Conservation (phyloP, 495 filamentous ascomycete genomes). For the Thozetella sp. region DNA sequence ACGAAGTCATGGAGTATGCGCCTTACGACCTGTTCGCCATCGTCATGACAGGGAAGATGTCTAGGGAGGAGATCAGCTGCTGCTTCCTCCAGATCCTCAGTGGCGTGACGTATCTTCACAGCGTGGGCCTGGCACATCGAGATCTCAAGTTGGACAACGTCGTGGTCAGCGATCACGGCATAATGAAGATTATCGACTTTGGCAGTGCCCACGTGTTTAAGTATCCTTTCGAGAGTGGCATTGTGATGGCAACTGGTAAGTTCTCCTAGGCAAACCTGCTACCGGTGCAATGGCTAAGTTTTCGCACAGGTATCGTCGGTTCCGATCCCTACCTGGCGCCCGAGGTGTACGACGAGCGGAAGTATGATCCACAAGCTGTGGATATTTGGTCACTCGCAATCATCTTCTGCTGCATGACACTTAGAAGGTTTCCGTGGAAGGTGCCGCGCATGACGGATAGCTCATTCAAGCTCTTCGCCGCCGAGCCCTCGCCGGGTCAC, state of each 20-base stretch:
- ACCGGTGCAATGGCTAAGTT: constrained; percentile 10
- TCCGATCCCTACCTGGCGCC: constrained; percentile 97
- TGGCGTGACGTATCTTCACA: constrained; percentile 96
- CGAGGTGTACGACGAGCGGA: constrained; percentile 92
- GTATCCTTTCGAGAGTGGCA: constrained; percentile 95
- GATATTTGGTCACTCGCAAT: constrained; percentile 99
- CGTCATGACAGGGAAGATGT: constrained; percentile 99
- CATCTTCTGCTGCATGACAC: constrained; percentile 98
- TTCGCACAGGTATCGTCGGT: constrained; percentile 82
- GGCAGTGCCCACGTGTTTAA: constrained; percentile 95
- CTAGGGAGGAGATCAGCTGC: constrained; percentile 85
- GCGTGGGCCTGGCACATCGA: constrained; percentile 93
- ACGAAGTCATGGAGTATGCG: constrained; percentile 99
- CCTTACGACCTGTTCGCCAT: constrained; percentile 96
- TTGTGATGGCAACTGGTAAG: constrained; percentile 85
- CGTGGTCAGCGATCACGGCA: constrained; percentile 94
- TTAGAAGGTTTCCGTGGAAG: constrained; percentile 97
- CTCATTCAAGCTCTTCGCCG: constrained; percentile 89
- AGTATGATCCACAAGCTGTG: constrained; percentile 91
- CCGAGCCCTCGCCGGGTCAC: constrained; percentile 64
- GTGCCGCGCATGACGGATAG: constrained; percentile 89
- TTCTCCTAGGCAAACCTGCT: constrained; percentile 8
- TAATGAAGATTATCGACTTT: constrained; percentile 99
- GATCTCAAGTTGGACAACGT: constrained; percentile 99
- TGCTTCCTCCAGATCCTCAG: constrained; percentile 92